Evolutionary conservation across 108 stramenopile species (phyloP).

Genomic region (Nannochloropsis gaditana): DNA sequence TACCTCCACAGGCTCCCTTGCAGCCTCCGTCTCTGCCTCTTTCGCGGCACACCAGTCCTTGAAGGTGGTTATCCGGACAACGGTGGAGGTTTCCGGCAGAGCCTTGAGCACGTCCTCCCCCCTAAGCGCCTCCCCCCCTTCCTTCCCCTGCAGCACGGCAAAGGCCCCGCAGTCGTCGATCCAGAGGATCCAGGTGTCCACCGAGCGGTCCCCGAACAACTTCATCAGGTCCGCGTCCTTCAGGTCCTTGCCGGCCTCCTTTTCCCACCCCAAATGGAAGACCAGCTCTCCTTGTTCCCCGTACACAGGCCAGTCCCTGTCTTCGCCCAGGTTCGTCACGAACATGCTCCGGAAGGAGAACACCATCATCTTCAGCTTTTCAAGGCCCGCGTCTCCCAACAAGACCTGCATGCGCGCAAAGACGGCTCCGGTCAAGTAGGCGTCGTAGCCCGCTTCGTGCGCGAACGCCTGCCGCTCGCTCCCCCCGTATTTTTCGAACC

Average conservation of each 20-base stretch:
- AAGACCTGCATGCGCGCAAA: background rate
- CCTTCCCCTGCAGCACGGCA: background rate
- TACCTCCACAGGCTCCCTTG: background rate
- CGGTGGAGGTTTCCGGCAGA: background rate
- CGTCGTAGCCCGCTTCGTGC: conserved; percentile 42
- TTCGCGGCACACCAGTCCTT: background rate
- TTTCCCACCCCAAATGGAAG: conserved; percentile 9
- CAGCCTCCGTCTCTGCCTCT: background rate
- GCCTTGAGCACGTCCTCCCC: background rate
- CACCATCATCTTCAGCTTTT: background rate
- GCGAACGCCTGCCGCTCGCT: conserved; percentile 24
- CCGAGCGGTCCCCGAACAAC: background rate
- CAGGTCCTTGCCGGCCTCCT: background rate
- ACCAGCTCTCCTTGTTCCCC: background rate
- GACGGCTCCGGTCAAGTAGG: conserved; percentile 31
- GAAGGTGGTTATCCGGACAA: background rate
- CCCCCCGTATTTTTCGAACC: background rate
- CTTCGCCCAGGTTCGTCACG: background rate
- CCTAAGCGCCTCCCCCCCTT: background rate
- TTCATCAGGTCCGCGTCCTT: background rate
- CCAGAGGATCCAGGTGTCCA: background rate
- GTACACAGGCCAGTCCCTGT: background rate
- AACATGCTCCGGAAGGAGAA: conserved; percentile 5
- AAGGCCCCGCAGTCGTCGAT: background rate
- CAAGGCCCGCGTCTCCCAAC: background rate